phyloP scores from a whole-genome alignment of 2,329 filamentous ascomycete genomes.

The Cytospora schulzeri region DNA sequence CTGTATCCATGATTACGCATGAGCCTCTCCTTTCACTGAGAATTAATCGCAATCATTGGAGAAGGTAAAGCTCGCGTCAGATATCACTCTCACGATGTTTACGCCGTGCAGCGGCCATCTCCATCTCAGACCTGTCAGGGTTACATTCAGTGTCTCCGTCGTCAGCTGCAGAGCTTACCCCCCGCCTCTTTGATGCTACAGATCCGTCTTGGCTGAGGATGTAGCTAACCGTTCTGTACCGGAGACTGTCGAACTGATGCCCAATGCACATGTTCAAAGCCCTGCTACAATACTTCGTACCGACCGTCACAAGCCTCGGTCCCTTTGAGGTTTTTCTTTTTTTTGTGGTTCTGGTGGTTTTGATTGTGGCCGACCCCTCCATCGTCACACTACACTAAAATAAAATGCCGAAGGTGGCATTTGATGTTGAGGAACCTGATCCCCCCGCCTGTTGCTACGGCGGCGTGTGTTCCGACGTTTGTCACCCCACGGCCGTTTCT shows the following conservation, averaged over 20 bases:
- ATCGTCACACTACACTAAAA: neutral
- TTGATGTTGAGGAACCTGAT: neutral
- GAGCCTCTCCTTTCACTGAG: neutral
- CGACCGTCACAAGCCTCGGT: too few relatives aligned
- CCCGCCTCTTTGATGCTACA: neutral
- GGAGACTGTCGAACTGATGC: slow-evolving; percentile 4
- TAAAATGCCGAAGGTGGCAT: slow-evolving; percentile 7
- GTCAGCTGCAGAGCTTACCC: neutral
- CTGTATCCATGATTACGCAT: neutral
- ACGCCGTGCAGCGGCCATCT: neutral
- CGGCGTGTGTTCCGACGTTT: neutral
- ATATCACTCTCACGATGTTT: neutral
- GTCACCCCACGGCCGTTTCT: neutral
- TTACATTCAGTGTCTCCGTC: neutral
- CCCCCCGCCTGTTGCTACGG: neutral
- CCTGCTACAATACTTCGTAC: neutral
- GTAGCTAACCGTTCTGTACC: slow-evolving; percentile 10
- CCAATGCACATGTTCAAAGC: neutral
- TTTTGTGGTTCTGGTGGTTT: neutral
- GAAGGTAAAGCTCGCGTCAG: neutral
- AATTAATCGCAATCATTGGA: neutral
- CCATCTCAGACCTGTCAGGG: neutral
- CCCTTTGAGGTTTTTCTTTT: neutral
- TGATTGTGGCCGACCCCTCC: slow-evolving; percentile 15
- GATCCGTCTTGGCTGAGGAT: slow-evolving; percentile 10